These are phyloP conservation scores for Lentinula detonsa DNA, from an alignment of 768 basidiomycete genomes.

Conservation along the genomic window DNA sequence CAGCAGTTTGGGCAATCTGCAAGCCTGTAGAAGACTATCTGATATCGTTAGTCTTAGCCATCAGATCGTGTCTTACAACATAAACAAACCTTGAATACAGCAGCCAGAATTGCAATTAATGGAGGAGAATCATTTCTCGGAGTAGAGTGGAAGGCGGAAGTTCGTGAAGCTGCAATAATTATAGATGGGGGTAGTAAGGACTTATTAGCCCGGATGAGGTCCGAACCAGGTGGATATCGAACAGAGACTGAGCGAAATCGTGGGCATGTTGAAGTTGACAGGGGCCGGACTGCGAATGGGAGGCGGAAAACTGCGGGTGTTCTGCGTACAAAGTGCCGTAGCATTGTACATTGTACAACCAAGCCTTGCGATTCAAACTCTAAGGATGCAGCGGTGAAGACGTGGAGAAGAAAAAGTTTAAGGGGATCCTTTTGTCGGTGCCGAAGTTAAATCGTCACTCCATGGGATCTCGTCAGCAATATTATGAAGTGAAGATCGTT, in stretches of 20 bases:
- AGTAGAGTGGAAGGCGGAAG: slow-evolving; percentile 36
- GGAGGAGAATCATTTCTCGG: slow-evolving; percentile 25
- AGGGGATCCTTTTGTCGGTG: not conserved
- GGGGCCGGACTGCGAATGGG: slow-evolving; percentile 5
- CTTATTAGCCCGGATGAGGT: slow-evolving; percentile 12
- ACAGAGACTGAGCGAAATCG: not conserved
- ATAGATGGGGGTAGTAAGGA: not conserved
- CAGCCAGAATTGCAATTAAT: slow-evolving; percentile 50
- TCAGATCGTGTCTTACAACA: not conserved
- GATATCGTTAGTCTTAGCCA: not conserved
- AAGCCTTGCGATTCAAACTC: slow-evolving; percentile 4
- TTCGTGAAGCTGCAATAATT: not conserved
- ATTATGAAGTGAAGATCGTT: not conserved
- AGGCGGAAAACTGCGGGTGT: not conserved
- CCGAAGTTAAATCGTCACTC: not conserved
- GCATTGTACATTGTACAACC: slow-evolving; percentile 10
- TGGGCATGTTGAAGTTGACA: slow-evolving; percentile 12
- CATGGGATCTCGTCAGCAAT: not conserved
- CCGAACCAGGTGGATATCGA: slow-evolving; percentile 11
- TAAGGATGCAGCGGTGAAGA: not conserved
- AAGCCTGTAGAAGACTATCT: slow-evolving; percentile 70
- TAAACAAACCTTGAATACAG: slow-evolving; percentile 55
- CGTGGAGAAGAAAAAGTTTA: not conserved
- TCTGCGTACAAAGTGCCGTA: not conserved
- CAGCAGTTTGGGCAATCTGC: slow-evolving; percentile 62